A percentile compares a stretch with the other conserved stretches of the same genome.
Evolutionary conservation across 805 yeast species (phyloP).

Genomic region (Metschnikowia cubensis): DNA sequence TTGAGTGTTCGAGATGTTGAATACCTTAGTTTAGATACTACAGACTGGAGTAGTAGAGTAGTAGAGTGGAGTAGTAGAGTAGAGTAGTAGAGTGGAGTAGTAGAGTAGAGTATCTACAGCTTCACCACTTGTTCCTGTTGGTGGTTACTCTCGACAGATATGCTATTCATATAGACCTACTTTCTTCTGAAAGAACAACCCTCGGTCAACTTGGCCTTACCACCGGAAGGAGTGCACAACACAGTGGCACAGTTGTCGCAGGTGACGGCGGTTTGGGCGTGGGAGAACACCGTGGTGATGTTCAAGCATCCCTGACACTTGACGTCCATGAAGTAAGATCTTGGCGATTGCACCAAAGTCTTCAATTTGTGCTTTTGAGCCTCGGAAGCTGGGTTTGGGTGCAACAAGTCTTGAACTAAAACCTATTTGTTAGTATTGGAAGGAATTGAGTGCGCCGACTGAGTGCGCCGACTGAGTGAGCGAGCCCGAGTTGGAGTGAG

Average conservation of each 20-base stretch:
- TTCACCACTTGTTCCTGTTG: too few species aligned
- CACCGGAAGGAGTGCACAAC: slow-evolving; percentile 41
- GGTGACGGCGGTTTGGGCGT: slow-evolving; percentile 41
- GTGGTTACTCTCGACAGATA: neutral
- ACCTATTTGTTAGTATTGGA: slow-evolving; percentile 26
- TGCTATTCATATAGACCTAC: slow-evolving; percentile 16
- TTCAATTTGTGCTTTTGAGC: slow-evolving; percentile 37
- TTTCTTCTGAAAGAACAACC: slow-evolving; percentile 41
- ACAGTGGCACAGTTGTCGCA: slow-evolving; percentile 40
- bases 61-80: too few species aligned
- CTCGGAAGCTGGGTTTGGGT: slow-evolving; percentile 38
- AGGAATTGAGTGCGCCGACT: too few species aligned
- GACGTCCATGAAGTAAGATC: slow-evolving; percentile 42
- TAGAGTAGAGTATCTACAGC: too few species aligned
- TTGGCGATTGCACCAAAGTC: slow-evolving; percentile 39
- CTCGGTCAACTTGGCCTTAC: slow-evolving; percentile 42
- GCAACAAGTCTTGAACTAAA: slow-evolving; percentile 43
- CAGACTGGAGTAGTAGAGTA: too few species aligned
- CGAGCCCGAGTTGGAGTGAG: too few species aligned
- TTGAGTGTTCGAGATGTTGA: too few species aligned
- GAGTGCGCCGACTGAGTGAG: too few species aligned
- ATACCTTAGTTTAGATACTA: too few species aligned
- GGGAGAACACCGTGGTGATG: slow-evolving; percentile 41
- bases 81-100: too few species aligned
- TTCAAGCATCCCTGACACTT: slow-evolving; percentile 41